Base-by-base conservation (phyloP, 1,284 basidiomycete species). In the Phylloboletellus chloephorus region DNA sequence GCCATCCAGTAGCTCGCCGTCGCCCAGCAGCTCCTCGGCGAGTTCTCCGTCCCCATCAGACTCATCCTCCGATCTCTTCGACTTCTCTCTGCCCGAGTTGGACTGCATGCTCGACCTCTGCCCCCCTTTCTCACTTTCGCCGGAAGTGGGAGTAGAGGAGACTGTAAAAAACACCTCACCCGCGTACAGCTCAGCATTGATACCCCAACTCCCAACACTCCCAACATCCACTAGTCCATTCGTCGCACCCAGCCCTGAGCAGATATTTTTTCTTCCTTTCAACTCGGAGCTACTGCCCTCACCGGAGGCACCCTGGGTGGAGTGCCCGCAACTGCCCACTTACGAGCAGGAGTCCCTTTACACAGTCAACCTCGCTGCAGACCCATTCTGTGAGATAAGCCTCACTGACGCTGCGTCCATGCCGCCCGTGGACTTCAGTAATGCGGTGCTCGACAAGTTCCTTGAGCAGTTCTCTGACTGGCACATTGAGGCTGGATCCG, bases 1-100 rank as follows among this genome's bases (percentile, higher is more conserved):
- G 4, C 41, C 43, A 10, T 44, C 44, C 21, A 21, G 26, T 24
- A 10, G 10, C 8, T 43, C 28, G 6, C 31, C 29, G 13, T 21
- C 28, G n/a, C n/a, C n/a, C 13, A 21, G 21, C 26, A 29, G 20
- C 10, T 39, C 22, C 30, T 39, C 37, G 9, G 15, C 12, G 7
- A 17, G 15, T 3, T 36, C 34, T 13, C 32, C 22, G 8, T 16
- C 32, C 13, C 16, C 22, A 11, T 5, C 32, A 16, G 32, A 34
- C 12, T 19, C 17, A 21, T 34, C 15, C 22, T 25, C 7, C 16
- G 37, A 39, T 11, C 5, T 20, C 12, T 23, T 26, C 12, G 24
- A 26, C 7, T 13, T 11, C 9, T 7, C 16, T n/a, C 15, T 31
- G 10, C 19, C 37, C 11, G 37, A 38, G 16, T 4, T 22, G 11